Percentiles rank a stretch among this genome's conserved stretches.
These are phyloP conservation scores for Ogataea pini DNA, from an alignment of 805 yeast species.

Conservation along the genomic window DNA sequence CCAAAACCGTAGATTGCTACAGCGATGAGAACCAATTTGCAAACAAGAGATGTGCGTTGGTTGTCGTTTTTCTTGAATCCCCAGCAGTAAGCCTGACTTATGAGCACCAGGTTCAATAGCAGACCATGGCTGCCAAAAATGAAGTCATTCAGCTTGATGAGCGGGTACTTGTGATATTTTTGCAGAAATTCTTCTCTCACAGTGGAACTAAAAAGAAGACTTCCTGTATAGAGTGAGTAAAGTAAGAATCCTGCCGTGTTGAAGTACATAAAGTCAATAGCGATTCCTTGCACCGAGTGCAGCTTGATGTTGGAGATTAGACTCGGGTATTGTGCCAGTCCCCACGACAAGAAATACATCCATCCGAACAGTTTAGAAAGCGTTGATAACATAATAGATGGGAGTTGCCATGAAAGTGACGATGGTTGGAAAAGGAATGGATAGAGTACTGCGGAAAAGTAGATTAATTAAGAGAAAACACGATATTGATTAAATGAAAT, in stretches of 20 bases:
- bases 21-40: slow-evolving; percentile 23
- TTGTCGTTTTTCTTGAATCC: slow-evolving; percentile 36
- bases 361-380: slow-evolving; percentile 32
- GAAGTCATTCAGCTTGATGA: slow-evolving; percentile 35
- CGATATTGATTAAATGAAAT: not conserved
- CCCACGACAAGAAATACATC: slow-evolving; percentile 34
- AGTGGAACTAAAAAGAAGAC: slow-evolving; percentile 21
- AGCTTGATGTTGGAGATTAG: slow-evolving; percentile 33
- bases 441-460: too few species aligned
- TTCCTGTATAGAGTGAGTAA: slow-evolving; percentile 33
- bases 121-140: slow-evolving; percentile 35
- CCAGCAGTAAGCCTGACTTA: slow-evolving; percentile 38
- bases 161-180: slow-evolving; percentile 30
- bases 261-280: slow-evolving; percentile 38
- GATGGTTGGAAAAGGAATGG: too few species aligned
- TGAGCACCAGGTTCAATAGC: slow-evolving; percentile 27
- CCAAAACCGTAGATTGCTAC: slow-evolving; percentile 17
- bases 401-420: too few species aligned
- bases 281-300: slow-evolving; percentile 37
- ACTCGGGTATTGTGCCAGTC: slow-evolving; percentile 36
- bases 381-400: slow-evolving; percentile 4
- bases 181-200: slow-evolving; percentile 34
- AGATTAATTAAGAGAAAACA: too few species aligned
- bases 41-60: slow-evolving; percentile 27
- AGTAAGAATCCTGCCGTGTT: slow-evolving; percentile 36